A percentile compares a stretch with the other conserved stretches of the same genome.
phyloP scores from a whole-genome alignment of 139 green algal species.

The Chlorella sp. region DNA sequence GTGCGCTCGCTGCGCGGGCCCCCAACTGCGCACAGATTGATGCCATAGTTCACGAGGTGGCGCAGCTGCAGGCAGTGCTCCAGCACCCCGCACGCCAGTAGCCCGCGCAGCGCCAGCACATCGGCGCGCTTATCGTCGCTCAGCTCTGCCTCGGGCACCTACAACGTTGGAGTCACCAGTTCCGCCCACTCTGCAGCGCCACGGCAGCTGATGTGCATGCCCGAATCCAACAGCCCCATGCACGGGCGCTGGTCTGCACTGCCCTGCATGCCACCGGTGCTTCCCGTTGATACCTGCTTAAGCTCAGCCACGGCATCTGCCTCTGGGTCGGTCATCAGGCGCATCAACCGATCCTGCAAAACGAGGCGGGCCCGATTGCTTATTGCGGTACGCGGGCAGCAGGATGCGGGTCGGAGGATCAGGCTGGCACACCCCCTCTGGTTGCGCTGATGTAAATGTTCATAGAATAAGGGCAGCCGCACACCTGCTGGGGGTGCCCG shows the following conservation, averaged over 20 bases:
- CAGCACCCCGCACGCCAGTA: conserved; percentile 52
- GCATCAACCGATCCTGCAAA: conserved; percentile 9
- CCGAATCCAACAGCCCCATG: background rate
- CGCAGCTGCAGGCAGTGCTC: conserved; percentile 54
- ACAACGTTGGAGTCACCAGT: too few relatives aligned
- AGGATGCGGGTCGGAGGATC: too few relatives aligned
- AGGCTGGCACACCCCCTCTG: background rate
- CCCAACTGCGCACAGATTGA: conserved; percentile 38
- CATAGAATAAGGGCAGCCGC: background rate
- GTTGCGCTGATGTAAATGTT: background rate
- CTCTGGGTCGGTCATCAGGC: background rate
- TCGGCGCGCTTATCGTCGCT: conserved; percentile 24
- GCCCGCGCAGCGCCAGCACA: conserved; percentile 52
- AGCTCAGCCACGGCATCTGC: background rate
- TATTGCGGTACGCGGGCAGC: too few relatives aligned
- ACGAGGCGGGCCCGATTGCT: too few relatives aligned
- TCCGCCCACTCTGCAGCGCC: too few relatives aligned
- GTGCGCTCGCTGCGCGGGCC: too few relatives aligned
- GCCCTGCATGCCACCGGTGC: background rate
- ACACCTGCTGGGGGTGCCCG: background rate
- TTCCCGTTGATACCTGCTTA: too few relatives aligned
- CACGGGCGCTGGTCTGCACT: background rate
- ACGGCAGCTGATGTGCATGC: background rate
- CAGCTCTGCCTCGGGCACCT: conserved; percentile 1
- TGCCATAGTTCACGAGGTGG: conserved; percentile 45